Evolutionary conservation across 306 rosid species (phyloP).

Genomic region (Myrica gale): DNA sequence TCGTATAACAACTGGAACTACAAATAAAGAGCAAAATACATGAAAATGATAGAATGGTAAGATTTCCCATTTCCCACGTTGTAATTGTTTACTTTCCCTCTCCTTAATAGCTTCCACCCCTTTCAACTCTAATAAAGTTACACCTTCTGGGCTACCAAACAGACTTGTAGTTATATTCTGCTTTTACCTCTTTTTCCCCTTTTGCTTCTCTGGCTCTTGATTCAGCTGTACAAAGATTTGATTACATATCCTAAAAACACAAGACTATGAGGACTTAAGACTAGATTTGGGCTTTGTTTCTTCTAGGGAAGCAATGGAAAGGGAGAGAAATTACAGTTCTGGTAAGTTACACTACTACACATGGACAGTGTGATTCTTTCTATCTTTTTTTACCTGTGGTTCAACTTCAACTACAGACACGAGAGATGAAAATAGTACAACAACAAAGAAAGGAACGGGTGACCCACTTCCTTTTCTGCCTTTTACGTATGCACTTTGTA

Average conservation of each 20-base stretch:
- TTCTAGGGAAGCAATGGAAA: slow-evolving; percentile 13
- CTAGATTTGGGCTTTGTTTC: slow-evolving; percentile 38
- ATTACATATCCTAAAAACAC: slow-evolving; percentile 37
- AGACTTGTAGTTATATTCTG: slow-evolving; percentile 37
- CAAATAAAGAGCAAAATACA: slow-evolving; percentile 25
- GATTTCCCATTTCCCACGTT: slow-evolving; percentile 28
- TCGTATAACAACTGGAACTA: slow-evolving; percentile 40
- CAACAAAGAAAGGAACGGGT: slow-evolving; percentile 40
- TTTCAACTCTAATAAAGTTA: slow-evolving; percentile 2
- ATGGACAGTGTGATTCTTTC: slow-evolving; percentile 34
- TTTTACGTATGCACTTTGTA: slow-evolving; percentile 80
- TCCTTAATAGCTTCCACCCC: background rate
- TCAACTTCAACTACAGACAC: slow-evolving; percentile 61
- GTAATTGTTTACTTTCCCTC: background rate
- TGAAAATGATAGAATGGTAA: slow-evolving; percentile 4
- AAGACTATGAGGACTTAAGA: slow-evolving; percentile 27
- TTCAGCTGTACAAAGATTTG: slow-evolving; percentile 64
- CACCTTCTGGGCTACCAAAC: slow-evolving; percentile 36
- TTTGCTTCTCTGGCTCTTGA: slow-evolving; percentile 22
- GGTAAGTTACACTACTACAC: slow-evolving; percentile 41
- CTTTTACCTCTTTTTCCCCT: slow-evolving; percentile 27
- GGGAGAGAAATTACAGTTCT: slow-evolving; percentile 46
- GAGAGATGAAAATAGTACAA: slow-evolving; percentile 52
- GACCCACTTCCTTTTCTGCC: slow-evolving; percentile 72
- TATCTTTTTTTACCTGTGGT: slow-evolving; percentile 61